Evolutionary conservation across 2,329 filamentous ascomycete genomes (phyloP), one percentile per base, ranked within the genome.

Genomic region (Aureobasidium sp.): DNA sequence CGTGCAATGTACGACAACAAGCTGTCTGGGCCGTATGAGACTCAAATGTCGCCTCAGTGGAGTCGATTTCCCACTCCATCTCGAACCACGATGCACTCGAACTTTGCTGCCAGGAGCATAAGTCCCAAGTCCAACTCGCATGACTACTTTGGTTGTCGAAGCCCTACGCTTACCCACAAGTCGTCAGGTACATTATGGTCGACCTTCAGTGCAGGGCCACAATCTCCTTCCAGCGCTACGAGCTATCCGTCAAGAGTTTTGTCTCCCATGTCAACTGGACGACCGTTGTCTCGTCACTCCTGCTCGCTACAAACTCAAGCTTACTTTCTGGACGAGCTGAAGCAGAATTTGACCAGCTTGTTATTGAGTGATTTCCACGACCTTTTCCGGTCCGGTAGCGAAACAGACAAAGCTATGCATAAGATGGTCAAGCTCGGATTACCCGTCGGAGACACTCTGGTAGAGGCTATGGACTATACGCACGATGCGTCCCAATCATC

Each of bases 311-410:
- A 64, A 40, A 58, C 45, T 40, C 57, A 50, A 22, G 17, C 44
- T 42, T 50, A 52, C n/a, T 96, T 97, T 73, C 77, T 96, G 60
- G 79, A 84, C 8, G 87, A 91, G 33, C 78, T 96, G 33, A 87
- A 87, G 67, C 89, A 92, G 70, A 89, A 86, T 0, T 77, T 97
- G 42, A 93, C 88, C 1, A 92, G 91, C 66, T 79, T 99, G 19
- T 77, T 97, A 1, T 77, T 97, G 29, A 97, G 93, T 54, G 94
- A 99, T 71, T 80, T 97, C 4, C 91, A 92, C 6, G 91, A 87
- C 44, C 87, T 97, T 1, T 94, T 95, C 73, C 85, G 86, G n/a
- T 84, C 84, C 56, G 94, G 94, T 3, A 96, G 91, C 45, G 94
- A 99, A 76, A 97, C 93, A 0, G 94, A 97, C 72, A 19, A 54